Evolutionary conservation across 768 basidiomycete genomes (phyloP).

Genomic region (Tricholoma sp.): DNA sequence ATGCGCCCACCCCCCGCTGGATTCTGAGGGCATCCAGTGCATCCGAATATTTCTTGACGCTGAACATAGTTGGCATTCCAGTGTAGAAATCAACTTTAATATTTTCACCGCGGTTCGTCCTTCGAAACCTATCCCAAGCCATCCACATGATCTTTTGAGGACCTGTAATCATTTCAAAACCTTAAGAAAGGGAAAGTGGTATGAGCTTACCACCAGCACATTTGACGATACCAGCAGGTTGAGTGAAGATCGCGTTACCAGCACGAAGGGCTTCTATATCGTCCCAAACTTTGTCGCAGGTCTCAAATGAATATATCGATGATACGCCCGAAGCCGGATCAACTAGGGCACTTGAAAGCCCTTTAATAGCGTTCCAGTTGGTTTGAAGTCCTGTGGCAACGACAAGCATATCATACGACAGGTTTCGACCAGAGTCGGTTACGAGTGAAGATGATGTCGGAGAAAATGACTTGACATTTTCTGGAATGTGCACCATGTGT

Average conservation of each 20-base stretch:
- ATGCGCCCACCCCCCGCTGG: constrained; percentile 73
- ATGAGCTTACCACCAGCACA: constrained; percentile 72
- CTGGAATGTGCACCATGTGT: constrained; percentile 65
- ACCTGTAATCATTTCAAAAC: constrained; percentile 33
- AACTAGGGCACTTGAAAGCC: constrained; percentile 71
- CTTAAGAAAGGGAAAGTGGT: not conserved
- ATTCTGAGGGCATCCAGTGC: constrained; percentile 74
- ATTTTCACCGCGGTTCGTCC: constrained; percentile 50
- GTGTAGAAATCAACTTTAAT: constrained; percentile 77
- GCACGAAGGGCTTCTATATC: constrained; percentile 71
- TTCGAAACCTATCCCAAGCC: constrained; percentile 80
- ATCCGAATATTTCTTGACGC: constrained; percentile 93
- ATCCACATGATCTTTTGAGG: constrained; percentile 97
- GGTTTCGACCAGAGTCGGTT: constrained; percentile 61
- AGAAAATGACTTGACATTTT: constrained; percentile 69
- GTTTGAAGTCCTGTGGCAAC: constrained; percentile 87
- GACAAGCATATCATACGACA: constrained; percentile 82
- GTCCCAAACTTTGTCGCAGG: constrained; percentile 85
- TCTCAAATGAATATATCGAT: constrained; percentile 87
- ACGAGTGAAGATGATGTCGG: constrained; percentile 72
- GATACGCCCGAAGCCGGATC: constrained; percentile 79
- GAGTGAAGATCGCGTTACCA: constrained; percentile 91
- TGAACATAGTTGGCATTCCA: constrained; percentile 95
- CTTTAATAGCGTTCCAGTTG: constrained; percentile 74
- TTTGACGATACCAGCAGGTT: constrained; percentile 89